A percentile compares a stretch with the other conserved stretches of the same genome.
phyloP scores from a whole-genome alignment of 176 grass and related monocot genomes.

The Oryza australiensis region DNA sequence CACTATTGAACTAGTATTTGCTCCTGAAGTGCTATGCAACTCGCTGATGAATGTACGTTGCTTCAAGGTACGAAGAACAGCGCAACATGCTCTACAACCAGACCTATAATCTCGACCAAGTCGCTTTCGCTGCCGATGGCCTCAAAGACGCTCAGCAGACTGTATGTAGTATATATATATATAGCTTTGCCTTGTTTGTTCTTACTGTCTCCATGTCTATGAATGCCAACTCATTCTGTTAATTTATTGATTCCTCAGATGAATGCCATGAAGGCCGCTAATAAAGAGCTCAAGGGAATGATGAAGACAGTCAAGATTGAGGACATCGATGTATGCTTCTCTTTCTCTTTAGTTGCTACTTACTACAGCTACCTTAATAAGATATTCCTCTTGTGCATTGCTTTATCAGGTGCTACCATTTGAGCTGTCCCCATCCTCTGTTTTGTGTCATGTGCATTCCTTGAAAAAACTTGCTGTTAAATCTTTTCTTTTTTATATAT shows the following conservation, averaged over 20 bases:
- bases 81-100: conserved; percentile 96
- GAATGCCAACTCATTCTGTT: not conserved
- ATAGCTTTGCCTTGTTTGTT: not conserved
- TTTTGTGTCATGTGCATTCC: not conserved
- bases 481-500: not conserved
- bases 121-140: conserved; percentile 82
- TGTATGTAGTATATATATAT: conserved; percentile 37
- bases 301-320: conserved; percentile 95
- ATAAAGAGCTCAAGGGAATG: conserved; percentile 95
- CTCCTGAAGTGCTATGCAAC: no score
- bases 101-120: conserved; percentile 95
- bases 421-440: not conserved
- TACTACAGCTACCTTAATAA: not conserved
- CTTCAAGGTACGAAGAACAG: conserved; percentile 80
- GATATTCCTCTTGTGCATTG: not conserved
- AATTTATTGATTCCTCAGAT: conserved; percentile 45
- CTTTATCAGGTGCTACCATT: not conserved
- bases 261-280: conserved; percentile 84
- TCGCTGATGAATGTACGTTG: not conserved
- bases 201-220: not conserved
- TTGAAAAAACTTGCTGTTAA: no score
- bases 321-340: conserved; percentile 81
- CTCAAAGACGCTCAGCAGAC: conserved; percentile 95
- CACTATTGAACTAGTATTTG: not conserved
- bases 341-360: not conserved